These are phyloP conservation scores for Tuber magnatum DNA, from an alignment of 495 filamentous ascomycete genomes.

Conservation along the genomic window DNA sequence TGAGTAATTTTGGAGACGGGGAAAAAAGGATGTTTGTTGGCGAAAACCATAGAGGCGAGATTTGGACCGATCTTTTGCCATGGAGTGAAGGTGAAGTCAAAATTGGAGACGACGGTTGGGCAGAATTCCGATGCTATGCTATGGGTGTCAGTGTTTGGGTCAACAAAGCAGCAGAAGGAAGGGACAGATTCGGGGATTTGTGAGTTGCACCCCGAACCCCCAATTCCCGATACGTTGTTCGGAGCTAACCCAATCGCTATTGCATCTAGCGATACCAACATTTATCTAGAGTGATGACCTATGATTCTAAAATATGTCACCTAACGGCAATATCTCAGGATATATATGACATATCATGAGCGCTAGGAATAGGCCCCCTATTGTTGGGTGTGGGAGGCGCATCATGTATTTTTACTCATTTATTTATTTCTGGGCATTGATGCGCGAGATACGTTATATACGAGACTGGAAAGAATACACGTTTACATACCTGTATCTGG, in stretches of 20 bases:
- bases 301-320: neutral
- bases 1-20: conserved; percentile 50
- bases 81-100: conserved; percentile 45
- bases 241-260: neutral
- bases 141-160: conserved; percentile 58
- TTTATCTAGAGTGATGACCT: neutral
- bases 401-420: neutral
- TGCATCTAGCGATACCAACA: neutral
- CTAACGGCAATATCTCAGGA: neutral
- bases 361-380: neutral
- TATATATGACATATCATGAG: neutral
- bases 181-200: conserved; percentile 46
- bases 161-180: conserved; percentile 50
- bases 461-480: neutral
- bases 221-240: neutral
- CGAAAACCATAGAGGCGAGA: conserved; percentile 49
- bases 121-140: conserved; percentile 49
- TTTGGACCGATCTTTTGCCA: conserved; percentile 59
- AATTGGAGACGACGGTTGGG: conserved; percentile 54
- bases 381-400: neutral
- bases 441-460: neutral
- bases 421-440: neutral
- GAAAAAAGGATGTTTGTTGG: conserved; percentile 60
- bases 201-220: conserved; percentile 3
- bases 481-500: neutral